Percentiles rank a stretch among this genome's conserved stretches.
These are phyloP conservation scores for Jaenimonas drosophilae DNA, from an alignment of 208 protist genomes.

Conservation along the genomic window DNA sequence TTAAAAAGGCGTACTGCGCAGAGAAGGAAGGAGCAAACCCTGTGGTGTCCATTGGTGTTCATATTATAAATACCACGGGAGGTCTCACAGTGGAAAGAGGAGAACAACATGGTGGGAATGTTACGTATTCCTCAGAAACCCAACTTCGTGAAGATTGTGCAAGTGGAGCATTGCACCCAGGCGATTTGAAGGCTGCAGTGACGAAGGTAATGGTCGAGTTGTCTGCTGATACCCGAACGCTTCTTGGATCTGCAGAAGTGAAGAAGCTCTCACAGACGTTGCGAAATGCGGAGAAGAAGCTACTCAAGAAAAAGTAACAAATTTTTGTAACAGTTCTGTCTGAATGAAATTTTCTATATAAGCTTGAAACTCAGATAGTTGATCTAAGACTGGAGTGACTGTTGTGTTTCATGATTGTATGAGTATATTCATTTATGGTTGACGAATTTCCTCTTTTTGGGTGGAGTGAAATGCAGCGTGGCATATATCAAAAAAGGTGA, in stretches of 20 bases:
- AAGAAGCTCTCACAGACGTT: conserved; percentile 58
- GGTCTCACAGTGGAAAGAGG: conserved; percentile 35
- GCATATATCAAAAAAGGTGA: too few relatives aligned
- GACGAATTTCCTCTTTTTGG: too few relatives aligned
- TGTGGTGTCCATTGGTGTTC: conserved; percentile 79
- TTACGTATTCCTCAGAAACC: conserved; percentile 31
- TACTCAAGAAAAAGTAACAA: conserved; percentile 57
- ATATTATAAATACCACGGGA: conserved; percentile 28
- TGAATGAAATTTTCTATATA: too few relatives aligned
- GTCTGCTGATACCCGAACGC: conserved; percentile 17
- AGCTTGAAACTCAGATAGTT: too few relatives aligned
- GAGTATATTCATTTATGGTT: too few relatives aligned
- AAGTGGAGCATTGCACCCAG: conserved; percentile 75
- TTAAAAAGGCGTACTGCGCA: conserved; percentile 95
- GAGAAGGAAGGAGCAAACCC: conserved; percentile 82
- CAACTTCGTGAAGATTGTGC: conserved; percentile 50
- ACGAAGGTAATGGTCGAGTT: conserved; percentile 36
- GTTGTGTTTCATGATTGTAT: too few relatives aligned
- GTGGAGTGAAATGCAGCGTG: too few relatives aligned
- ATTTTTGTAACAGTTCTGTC: too few relatives aligned
- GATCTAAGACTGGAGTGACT: too few relatives aligned
- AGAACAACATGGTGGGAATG: conserved; percentile 51
- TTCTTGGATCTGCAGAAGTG: conserved; percentile 35
- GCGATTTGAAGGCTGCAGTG: conserved; percentile 89
- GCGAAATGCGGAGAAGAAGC: conserved; percentile 70